Base-by-base conservation (phyloP, 495 filamentous ascomycete species). In the Zalerion maritima region DNA sequence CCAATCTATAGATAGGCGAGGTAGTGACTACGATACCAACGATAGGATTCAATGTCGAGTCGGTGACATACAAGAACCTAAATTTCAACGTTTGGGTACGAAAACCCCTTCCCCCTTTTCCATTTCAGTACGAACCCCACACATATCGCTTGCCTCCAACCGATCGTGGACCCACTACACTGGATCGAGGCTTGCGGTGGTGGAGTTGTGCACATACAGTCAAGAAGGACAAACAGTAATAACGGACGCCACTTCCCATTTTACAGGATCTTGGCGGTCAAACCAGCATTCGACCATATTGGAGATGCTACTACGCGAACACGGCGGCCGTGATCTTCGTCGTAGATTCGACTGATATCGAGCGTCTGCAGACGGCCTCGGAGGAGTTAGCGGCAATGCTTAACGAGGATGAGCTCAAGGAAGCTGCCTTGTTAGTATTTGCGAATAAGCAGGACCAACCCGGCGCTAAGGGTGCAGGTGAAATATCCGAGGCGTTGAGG, bases 391-490 rank as follows among this genome's bases (percentile, higher is more conserved):
- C 79, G 22, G 81, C 86, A 2, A 97, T 97, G 91, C 55, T 97
- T 32, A 85, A 85, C 48, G 89, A 97, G 53, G 91, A 96, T 20
- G 89, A 97, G 49, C 67, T 97, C 17, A 78, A 78, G 35, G 91
- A 96, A 40, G 87, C 91, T 6, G 77, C 83, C 14, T 55, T 97
- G 21, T 60, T 97, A 14, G 91, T 97, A 3, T 97, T 97, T 55
- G 89, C 89, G 33, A 97, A 97, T 58, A 97, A 97, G 59, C 91
- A 97, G 47, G 89, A 97, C 57, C 89, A 96, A 46, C 89, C 89
- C 2, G 91, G 89, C 13, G 86, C 89, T 17, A 91, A 93, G 54
- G 91, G 89, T 0, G 89, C 91, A 2, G 89, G 84, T 6, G 91
- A 96, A 46, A 96, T 97, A 41, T 87, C 78, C 26, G 86, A 94